Evolutionary conservation across 306 rosid genomes (phyloP).

Genomic region (Malus orientalis): DNA sequence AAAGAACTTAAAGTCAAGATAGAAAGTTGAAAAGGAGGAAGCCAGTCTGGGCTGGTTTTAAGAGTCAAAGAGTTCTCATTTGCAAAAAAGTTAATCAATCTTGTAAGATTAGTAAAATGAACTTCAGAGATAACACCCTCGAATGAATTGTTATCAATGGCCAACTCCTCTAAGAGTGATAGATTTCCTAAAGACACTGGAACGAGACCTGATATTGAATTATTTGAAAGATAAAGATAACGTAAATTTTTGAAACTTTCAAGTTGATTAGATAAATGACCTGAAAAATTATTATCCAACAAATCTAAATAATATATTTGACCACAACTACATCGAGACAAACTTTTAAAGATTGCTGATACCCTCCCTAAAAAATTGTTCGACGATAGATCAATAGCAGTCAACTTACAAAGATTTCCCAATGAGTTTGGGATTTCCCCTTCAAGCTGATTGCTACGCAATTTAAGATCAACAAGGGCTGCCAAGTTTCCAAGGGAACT

Average conservation of each 20-base stretch:
- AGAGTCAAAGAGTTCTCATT: too few species aligned
- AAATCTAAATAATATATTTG: not conserved
- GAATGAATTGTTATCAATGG: not conserved
- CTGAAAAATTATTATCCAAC: not conserved
- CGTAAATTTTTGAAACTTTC: not conserved
- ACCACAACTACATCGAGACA: too few species aligned
- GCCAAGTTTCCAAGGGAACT: not conserved
- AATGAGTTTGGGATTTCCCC: not conserved
- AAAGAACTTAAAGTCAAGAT: too few species aligned
- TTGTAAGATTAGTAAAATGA: too few species aligned
- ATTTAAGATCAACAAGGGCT: not conserved
- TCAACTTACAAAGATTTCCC: slow-evolving; percentile 8
- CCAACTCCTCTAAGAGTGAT: not conserved
- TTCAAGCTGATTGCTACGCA: not conserved
- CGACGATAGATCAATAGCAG: not conserved
- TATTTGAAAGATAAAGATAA: not conserved
- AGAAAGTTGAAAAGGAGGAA: too few species aligned
- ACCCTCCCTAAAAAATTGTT: not conserved
- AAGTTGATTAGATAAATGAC: slow-evolving; percentile 7
- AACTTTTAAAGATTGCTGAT: not conserved
- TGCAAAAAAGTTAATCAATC: too few species aligned
- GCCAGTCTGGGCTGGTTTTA: too few species aligned
- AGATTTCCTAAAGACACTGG: not conserved
- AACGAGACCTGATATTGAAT: not conserved
- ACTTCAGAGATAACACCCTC: too few species aligned